phyloP scores from a whole-genome alignment of 371 early-diverging fungal genomes.

The Mucor irregularis region DNA sequence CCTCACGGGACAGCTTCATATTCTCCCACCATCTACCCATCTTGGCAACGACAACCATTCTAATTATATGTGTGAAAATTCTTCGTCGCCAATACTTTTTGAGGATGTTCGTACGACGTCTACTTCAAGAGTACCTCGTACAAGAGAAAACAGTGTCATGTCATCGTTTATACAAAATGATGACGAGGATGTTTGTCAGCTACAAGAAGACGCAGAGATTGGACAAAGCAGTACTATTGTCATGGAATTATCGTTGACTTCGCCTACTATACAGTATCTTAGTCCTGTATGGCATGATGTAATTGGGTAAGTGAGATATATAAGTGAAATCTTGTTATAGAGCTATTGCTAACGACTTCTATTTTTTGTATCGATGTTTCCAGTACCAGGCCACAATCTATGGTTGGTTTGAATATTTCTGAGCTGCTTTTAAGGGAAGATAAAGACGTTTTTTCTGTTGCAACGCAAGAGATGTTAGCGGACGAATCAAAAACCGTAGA shows the following conservation, averaged over 20 bases:
- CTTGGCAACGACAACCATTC: no score
- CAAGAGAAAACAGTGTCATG: slow-evolving; percentile 10
- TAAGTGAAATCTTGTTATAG: neutral
- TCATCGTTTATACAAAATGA: neutral
- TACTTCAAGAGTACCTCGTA: neutral
- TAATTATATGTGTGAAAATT: no score
- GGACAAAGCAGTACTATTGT: slow-evolving; percentile 63
- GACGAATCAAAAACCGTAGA: slow-evolving; percentile 80
- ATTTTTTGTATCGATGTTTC: slow-evolving; percentile 1
- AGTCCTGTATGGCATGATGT: slow-evolving; percentile 65
- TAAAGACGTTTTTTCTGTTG: slow-evolving; percentile 66
- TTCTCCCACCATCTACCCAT: no score
- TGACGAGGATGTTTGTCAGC: slow-evolving; percentile 8
- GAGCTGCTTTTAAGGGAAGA: slow-evolving; percentile 50
- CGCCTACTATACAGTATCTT: slow-evolving; percentile 50
- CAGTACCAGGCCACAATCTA: slow-evolving; percentile 51
- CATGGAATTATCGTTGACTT: slow-evolving; percentile 61
- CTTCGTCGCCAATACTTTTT: no score
- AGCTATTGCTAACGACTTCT: neutral
- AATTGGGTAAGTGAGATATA: slow-evolving; percentile 47
- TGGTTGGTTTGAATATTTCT: slow-evolving; percentile 50
- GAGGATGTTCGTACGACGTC: neutral
- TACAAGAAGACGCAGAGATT: slow-evolving; percentile 54
- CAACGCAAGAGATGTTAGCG: slow-evolving; percentile 62
- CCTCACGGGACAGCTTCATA: no score